Base-by-base conservation (phyloP, 2,329 filamentous ascomycete genomes). In the Apiospora saccharicola region DNA sequence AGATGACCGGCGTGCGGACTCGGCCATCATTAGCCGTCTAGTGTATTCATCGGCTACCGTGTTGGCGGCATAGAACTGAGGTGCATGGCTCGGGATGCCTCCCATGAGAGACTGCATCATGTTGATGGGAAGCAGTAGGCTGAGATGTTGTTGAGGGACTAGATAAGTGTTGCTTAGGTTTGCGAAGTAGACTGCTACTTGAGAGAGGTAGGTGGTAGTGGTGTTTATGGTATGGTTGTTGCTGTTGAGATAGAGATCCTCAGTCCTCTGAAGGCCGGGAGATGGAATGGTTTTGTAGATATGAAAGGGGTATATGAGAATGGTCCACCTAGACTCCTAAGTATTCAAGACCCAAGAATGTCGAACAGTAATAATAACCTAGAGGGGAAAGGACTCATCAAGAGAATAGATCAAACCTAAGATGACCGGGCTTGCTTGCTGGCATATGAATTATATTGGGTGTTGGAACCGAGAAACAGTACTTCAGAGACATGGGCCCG, bases 1-100 rank as follows among this genome's bases (percentile, higher is more conserved):
- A 30, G 88, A 88, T 74, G 84, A 81, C 73, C 85, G 84, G 68
- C 87, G 84, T 51, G 84, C 80, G 41, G 84, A 80, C 72, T 87
- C 85, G 47, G 85, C 84, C 51, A 83, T 78, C 70, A 84, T 81
- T 77, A 88, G 85, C 73, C 90, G 89, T 74, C 83, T 86, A 37
- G 86, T 85, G 46, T 87, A 80, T 73, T 88, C 87, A 76, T 90
- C 86, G 71, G 88, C 76, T 69, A 88, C 83, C 69, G 81, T 80
- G 73, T 87, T 85, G 74, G 80, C 81, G 14, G 81, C 75, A 72
- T 84, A 86, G 70, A 74, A 76, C 70, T 77, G 79, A 47, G 75
- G 78, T 24, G 78, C 74, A 51, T 78, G 76, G 69, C 81, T 78
- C 67, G 77, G 76, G 70, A 81, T 77, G 71, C 77, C 78, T 77